Evolutionary conservation across 306 rosid species (phyloP).

Genomic region (Corylus americana): DNA sequence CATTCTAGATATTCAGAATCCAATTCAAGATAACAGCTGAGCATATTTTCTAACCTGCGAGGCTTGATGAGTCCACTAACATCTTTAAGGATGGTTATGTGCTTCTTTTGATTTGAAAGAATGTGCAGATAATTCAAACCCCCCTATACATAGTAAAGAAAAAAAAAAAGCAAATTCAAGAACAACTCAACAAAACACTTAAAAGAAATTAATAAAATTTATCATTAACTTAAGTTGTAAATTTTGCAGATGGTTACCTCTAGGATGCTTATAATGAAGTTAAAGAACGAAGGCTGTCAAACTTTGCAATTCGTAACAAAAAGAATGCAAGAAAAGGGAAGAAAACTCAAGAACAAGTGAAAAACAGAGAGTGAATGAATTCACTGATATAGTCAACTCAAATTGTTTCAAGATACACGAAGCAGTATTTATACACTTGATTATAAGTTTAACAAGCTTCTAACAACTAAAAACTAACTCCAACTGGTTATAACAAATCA

Average conservation of each 20-base stretch:
- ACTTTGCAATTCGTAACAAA: no score
- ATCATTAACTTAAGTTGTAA: not conserved
- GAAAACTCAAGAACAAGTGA: no score
- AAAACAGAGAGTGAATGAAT: no score
- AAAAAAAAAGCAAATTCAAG: not conserved
- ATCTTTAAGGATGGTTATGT: conserved; percentile 57
- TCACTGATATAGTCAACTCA: no score
- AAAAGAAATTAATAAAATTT: not conserved
- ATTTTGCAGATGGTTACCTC: conserved; percentile 3
- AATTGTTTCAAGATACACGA: no score
- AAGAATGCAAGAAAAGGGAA: no score
- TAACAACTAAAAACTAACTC: no score
- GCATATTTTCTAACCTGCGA: conserved; percentile 42
- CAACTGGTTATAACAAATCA: no score
- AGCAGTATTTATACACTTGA: no score
- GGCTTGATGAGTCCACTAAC: conserved; percentile 82
- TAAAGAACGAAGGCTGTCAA: conserved; percentile 25
- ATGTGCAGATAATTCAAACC: conserved; percentile 37
- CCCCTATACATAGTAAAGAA: conserved; percentile 19
- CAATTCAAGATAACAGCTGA: not conserved
- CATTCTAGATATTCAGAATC: not conserved
- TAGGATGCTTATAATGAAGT: conserved; percentile 17
- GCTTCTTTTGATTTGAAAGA: conserved; percentile 39
- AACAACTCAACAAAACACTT: not conserved
- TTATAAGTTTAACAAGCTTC: no score